These are phyloP conservation scores for Acer yangbiense DNA, from an alignment of 345 rosid species.

Conservation along the genomic window DNA sequence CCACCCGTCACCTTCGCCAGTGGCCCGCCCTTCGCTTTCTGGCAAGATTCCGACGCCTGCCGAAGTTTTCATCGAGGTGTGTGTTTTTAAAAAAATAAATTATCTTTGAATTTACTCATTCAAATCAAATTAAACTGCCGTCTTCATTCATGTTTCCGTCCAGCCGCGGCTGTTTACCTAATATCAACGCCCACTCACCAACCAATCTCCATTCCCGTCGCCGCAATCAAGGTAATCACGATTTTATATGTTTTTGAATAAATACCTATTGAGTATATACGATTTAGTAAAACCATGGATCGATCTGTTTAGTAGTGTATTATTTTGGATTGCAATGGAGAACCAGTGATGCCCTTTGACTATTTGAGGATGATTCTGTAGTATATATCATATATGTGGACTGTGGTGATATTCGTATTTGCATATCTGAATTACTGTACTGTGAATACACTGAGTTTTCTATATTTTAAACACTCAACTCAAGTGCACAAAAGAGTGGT, in stretches of 20 bases:
- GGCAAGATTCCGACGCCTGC: neutral
- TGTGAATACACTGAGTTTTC: neutral
- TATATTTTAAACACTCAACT: neutral
- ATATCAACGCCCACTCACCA: neutral
- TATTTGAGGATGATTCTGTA: neutral
- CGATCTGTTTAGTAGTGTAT: neutral
- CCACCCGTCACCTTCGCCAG: neutral
- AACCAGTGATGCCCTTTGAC: neutral
- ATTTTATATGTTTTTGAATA: neutral
- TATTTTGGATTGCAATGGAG: neutral
- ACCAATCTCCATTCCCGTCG: neutral
- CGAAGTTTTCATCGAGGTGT: neutral
- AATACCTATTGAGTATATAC: neutral
- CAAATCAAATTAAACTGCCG: neutral
- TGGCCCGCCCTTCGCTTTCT: too few species aligned
- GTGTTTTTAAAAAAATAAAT: too few species aligned
- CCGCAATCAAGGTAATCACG: neutral
- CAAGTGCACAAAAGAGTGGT: neutral
- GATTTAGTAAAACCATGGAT: neutral
- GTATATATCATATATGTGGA: neutral
- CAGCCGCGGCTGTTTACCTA: neutral
- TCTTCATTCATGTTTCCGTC: neutral
- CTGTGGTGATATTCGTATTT: neutral
- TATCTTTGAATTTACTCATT: neutral
- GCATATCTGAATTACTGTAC: neutral